Base-by-base conservation (phyloP, 83 land plant species). In the Diphasiastrum complanatum region DNA sequence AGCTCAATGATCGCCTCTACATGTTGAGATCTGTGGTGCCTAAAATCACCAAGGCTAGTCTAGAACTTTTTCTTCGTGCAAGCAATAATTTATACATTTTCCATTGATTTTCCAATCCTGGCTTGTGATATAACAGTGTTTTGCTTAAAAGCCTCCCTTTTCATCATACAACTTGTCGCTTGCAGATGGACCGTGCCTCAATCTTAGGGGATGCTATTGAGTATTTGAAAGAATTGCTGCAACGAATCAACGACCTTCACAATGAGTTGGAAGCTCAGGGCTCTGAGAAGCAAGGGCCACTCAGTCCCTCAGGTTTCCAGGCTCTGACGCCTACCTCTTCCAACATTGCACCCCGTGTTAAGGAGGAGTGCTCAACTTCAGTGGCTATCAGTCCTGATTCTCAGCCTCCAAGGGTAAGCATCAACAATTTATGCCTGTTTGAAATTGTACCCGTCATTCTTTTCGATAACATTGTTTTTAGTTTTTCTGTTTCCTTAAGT, bases 21-120 rank as follows among this genome's bases (percentile, higher is more conserved):
- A 78, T 74, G 79, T 80, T 86, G 5, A 69, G 91, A 35, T 83
- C 91, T 57, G 80, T 83, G 34, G 91, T 86, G 18, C 91, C 91
- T 51, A 86, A 86, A 68, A 86, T 86, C 50, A 83, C 85, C 78
- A 86, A 86, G 82, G 91, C 84, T 22, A 27, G 58, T 26, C 33
- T n/a, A 54, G 19, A 22, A 23, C 2, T 45, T 27, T 60, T 18
- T 1, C 25, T 34, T 12, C 1, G 3, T 31, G 19, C 25, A 43
- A 23, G 34, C n/a, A n/a, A n/a, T n/a, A n/a, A n/a, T n/a, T n/a
- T n/a, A n/a, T n/a, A n/a, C 8, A 38, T 38, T 14, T 38, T 38
- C 43, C 14, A 38, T 38, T 38, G 43, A 8, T 38, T 38, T 14
- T 38, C 43, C 43, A 38, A 38, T 38, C 14, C 43, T 38, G 43